Evolutionary conservation across 768 basidiomycete genomes (phyloP), one percentile per base, ranked within the genome.

Genomic region (Plicaturopsis crispa): DNA sequence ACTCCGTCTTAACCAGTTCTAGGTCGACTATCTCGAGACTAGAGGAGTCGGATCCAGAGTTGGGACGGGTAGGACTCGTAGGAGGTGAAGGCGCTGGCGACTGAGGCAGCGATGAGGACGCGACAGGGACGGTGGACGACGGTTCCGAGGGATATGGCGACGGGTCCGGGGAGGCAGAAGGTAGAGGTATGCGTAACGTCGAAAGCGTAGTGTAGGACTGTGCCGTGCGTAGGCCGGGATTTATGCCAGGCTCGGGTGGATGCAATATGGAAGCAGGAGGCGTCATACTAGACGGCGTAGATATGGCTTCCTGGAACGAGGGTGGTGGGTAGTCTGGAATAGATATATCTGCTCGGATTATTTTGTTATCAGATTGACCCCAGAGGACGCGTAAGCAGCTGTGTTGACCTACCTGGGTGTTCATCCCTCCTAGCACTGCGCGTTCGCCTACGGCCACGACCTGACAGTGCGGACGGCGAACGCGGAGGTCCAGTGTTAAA

Each of bases 261-360:
- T n/a, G n/a, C n/a, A n/a, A n/a, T n/a, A n/a, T n/a, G n/a, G n/a
- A n/a, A n/a, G n/a, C n/a, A n/a, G n/a, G n/a, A n/a, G n/a, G n/a
- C n/a, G n/a, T n/a, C n/a, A n/a, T n/a, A n/a, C n/a, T n/a, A n/a
- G n/a, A n/a, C n/a, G n/a, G n/a, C n/a, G n/a, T n/a, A 6, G 66
- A 69, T 24, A 72, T 75, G 4, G 80, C 80, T 56, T 87, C 84
- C 43, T 77, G 75, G 48, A 85, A 84, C 10, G 82, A 75, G 19
- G 85, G 84, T 10, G 85, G 85, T 5, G 80, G 81, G 50, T 81
- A 82, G 51, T 84, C 72, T 19, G 78, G 73, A 33, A 66, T 60
- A 20, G 44, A 33, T 20, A 43, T 28, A 46, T 50, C 50, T 52
- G 23, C n/a, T n/a, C n/a, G n/a, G n/a, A n/a, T n/a, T n/a, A n/a